Percentiles rank a stretch among this genome's conserved stretches.
Conservation (phyloP, 176 grass and related monocot genomes). For the Bolboschoenus planiculmis region DNA sequence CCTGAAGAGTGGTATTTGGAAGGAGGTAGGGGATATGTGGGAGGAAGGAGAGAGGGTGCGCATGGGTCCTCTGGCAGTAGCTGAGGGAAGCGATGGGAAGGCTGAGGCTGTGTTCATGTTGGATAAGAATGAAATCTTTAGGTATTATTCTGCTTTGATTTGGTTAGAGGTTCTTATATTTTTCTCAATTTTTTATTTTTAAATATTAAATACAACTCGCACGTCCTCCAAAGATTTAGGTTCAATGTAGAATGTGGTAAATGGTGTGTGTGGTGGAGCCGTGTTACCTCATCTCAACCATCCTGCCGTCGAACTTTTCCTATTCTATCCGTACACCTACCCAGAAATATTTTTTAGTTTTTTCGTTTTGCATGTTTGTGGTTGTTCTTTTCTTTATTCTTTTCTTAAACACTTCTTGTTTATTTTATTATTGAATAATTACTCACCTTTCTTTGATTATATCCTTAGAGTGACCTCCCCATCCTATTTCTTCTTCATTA, state of each 20-base stretch:
- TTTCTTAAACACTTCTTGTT: background rate
- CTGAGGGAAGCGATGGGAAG: conserved; percentile 46
- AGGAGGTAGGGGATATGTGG: conserved; percentile 73
- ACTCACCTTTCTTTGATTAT: background rate
- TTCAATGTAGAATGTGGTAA: background rate
- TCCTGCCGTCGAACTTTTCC: background rate
- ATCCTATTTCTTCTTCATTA: background rate
- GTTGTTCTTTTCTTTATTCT: background rate
- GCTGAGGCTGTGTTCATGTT: conserved; percentile 66
- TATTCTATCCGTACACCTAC: background rate
- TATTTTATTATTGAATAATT: background rate
- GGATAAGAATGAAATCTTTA: conserved; percentile 47
- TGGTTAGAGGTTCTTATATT: background rate
- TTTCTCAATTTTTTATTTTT: background rate
- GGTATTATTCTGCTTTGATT: conserved; percentile 32
- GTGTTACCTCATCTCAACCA: background rate
- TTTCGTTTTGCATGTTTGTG: background rate
- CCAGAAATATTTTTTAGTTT: background rate
- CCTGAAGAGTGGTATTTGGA: conserved; percentile 65
- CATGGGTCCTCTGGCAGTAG: conserved; percentile 44
- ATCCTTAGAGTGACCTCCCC: background rate
- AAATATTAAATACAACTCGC: background rate
- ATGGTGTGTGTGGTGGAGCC: too few species aligned
- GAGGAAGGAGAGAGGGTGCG: conserved; percentile 55
- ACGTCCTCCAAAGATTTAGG: background rate